These are phyloP conservation scores for Helianthus tuberosus DNA, from an alignment of 129 eudicot genomes.

Conservation along the genomic window DNA sequence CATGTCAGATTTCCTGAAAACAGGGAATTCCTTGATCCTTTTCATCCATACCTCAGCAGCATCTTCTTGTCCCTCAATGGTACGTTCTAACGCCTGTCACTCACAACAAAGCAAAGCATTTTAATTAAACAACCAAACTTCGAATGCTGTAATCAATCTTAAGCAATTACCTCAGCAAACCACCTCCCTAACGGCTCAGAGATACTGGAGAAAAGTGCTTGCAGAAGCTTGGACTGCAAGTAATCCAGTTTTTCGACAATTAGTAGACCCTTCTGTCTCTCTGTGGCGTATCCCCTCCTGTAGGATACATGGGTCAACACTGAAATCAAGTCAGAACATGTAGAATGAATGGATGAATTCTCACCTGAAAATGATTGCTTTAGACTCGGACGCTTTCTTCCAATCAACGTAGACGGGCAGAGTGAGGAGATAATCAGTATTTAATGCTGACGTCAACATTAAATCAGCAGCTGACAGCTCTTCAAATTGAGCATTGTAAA, in stretches of 20 bases:
- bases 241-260: conserved; percentile 89
- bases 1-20: conserved; percentile 41
- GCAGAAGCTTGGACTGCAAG: conserved; percentile 86
- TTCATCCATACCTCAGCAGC: conserved; percentile 42
- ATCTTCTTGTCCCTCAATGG: conserved; percentile 38
- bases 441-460: conserved; percentile 83
- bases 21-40: conserved; percentile 46
- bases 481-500: conserved; percentile 85
- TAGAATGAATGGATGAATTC: neutral
- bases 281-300: conserved; percentile 97
- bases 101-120: conserved; percentile 7
- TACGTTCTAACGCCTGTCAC: conserved; percentile 53
- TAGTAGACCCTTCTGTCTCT: conserved; percentile 83
- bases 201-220: conserved; percentile 54
- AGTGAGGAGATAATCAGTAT: conserved; percentile 92
- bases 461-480: conserved; percentile 89
- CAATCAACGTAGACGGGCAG: conserved; percentile 92
- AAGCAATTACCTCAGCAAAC: conserved; percentile 65
- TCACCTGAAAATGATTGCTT: conserved; percentile 89
- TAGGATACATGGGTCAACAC: conserved; percentile 31
- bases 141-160: neutral
- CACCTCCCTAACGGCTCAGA: conserved; percentile 72
- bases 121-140: neutral
- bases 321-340: conserved; percentile 26
- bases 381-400: conserved; percentile 89